Evolutionary conservation across 306 rosid species (phyloP), one percentile per base, ranked within the genome.

Genomic region (Vicia faba): DNA sequence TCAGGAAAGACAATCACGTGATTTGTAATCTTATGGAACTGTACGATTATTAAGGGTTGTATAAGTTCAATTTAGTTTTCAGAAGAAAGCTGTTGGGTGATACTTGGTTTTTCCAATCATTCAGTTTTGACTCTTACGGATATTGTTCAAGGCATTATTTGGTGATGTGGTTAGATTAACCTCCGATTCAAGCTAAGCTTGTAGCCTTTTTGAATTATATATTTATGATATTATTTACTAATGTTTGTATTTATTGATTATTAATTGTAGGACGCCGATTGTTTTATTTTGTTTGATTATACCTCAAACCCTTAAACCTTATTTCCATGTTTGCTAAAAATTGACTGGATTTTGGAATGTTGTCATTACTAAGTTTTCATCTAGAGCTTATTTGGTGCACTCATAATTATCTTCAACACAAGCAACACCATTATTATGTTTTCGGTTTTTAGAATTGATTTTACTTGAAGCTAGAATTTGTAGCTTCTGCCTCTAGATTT

Each of bases 21-120:
- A 50, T 61, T 66, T 73, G 14, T 40, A 14, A 65, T 60, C 67
- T 61, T 46, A 69, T 70, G 62, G 16, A 49, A 43, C 26, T 55
- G 53, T 33, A 36, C 4, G 40, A 11, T 66, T 59, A 54, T 64
- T 38, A 9, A 72, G 50, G 54, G 48, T 39, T 62, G 33, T 16
- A 53, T 11, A 11, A 20, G 41, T 36, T 56, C 16, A 29, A 5
- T 60, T 64, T 50, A 68, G 59, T 28, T 50, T 62, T 33, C 26
- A 8, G 60, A 44, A 45, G 33, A 57, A 61, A 39, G 45, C 28
- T 16, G 38, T 31, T 28, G 44, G 18, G 18, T 49, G 15, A 40
- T 60, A 58, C 41, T 26, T 61, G 73, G 68, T 64, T 31, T 44
- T 59, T 78, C 70, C 67, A 55, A 31, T 68, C 66, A 49, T 63